Evolutionary conservation across 495 filamentous ascomycete genomes (phyloP), one percentile per base, ranked within the genome.

Genomic region (Podospora tetraspora): DNA sequence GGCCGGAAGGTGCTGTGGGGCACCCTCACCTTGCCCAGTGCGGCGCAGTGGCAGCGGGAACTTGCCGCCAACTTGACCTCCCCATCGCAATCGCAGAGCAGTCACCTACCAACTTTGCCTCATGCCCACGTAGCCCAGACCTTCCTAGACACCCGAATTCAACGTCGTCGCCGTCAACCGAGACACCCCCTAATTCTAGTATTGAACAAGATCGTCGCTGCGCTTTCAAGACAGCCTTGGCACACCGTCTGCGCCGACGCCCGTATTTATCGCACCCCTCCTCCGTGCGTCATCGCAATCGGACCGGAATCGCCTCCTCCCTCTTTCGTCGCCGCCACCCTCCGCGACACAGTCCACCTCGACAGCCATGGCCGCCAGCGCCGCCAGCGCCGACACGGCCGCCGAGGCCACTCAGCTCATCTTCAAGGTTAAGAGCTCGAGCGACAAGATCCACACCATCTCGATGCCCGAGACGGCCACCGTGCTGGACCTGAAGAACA

Each of bases 341-440:
- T 52, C 43, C 22, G 16, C 21, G 19, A 61, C 29, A 57, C 43
- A 32, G 12, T 34, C 60, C 37, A 37, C 16, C 24, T 29, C 29
- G 1, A 29, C 21, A 25, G 23, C 60, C 30, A 65, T 37, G 60
- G 43, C 69, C 27, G 75, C 67, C 66, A 88, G 87, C 84, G 82
- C 85, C 66, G 85, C 88, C 66, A 85, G 83, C 70, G 77, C 79
- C 71, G 80, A 85, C 59, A 72, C 83, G 52, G 71, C 75, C 69
- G 79, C 79, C 67, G 83, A 85, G 68, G 75, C 80, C 73, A 60
- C 65, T 29, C 79, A 84, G 68, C 83, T 99, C 80, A 97, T 91
- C 79, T 97, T 99, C 88, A 93, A 91, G 77, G 86, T 99, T 75
- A 99, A 97, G 80, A 89, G 92, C 16, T 92, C 92, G 10, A 89